Conservation (phyloP, 345 rosid species). For the Mangifera indica region DNA sequence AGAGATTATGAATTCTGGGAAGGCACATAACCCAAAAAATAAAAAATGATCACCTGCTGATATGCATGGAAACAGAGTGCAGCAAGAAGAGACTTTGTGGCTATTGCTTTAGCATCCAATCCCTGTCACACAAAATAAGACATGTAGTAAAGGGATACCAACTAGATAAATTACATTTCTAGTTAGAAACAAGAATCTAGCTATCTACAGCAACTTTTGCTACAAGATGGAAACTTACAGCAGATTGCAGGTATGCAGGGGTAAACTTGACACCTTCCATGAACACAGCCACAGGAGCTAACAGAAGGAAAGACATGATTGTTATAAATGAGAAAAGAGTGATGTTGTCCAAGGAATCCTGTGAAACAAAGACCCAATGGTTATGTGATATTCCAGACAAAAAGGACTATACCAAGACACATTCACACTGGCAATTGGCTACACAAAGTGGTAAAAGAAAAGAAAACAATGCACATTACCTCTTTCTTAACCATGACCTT, state of each 20-base stretch:
- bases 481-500: conserved; percentile 96
- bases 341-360: conserved; percentile 97
- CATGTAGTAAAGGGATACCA: conserved; percentile 15
- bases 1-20: not conserved
- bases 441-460: conserved; percentile 1
- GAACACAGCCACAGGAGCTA: conserved; percentile 78
- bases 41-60: conserved; percentile 68
- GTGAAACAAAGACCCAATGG: conserved; percentile 24
- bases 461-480: conserved; percentile 43
- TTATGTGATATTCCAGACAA: not conserved
- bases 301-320: conserved; percentile 76
- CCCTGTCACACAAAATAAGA: conserved; percentile 46
- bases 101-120: conserved; percentile 64
- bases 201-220: not conserved
- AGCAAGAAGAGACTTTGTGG: conserved; percentile 64
- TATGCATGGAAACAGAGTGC: conserved; percentile 96
- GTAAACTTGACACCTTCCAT: conserved; percentile 90
- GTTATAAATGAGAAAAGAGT: conserved; percentile 98
- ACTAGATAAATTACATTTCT: conserved; percentile 1
- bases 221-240: conserved; percentile 51
- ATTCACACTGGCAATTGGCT: not conserved
- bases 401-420: not conserved
- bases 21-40: not conserved
- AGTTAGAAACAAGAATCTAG: not conserved
- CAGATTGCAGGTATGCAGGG: conserved; percentile 77